Base-by-base conservation (phyloP, 805 yeast species). In the Wickerhamomyces tratensis region DNA sequence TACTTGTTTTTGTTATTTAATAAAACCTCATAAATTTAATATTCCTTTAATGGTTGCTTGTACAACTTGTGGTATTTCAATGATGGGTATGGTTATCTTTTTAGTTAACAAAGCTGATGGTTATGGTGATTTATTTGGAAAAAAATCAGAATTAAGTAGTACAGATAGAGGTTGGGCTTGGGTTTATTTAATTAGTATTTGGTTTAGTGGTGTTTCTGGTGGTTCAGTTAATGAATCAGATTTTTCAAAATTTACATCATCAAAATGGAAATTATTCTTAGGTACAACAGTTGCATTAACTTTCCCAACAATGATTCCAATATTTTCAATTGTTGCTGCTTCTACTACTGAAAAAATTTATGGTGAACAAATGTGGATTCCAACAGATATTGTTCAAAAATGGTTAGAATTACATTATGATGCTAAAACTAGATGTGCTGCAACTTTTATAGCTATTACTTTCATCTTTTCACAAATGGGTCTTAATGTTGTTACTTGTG, bases 281-380 rank as follows among this genome's bases (percentile, higher is more conserved):
- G 58, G 58, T 27, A 46, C 45, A 33, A 48, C 44, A 10, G 25
- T 46, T 38, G 67, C 63, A 4, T 48, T 63, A 31, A 49, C 62
- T 40, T 50, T 63, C 30, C 67, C 67, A 38, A 62, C 73, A 2
- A 43, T 69, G 34, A 64, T 69, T 29, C 74, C 74, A 4, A 52
- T 69, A 10, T 63, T 67, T 52, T 72, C 72, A 47, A 56, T 69
- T 37, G 53, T 68, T 39, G 65, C 69, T 29, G 70, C 71, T 1
- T 65, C 71, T 12, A 59, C 68, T 10, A 57, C 64, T 25, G 46
- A 54, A 35, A 55, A 58, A 37, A 46, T 59, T 14, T 69, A 68
- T 46, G 67, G 64, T 30, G 48, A 45, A 29, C 53, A 55, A 36
- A 45, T 58, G 29, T 66, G 71, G 71, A 44, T 49, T 27, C 71